Evolutionary conservation across 108 stramenopile genomes (phyloP).

Genomic region (Skeletonema costatum): DNA sequence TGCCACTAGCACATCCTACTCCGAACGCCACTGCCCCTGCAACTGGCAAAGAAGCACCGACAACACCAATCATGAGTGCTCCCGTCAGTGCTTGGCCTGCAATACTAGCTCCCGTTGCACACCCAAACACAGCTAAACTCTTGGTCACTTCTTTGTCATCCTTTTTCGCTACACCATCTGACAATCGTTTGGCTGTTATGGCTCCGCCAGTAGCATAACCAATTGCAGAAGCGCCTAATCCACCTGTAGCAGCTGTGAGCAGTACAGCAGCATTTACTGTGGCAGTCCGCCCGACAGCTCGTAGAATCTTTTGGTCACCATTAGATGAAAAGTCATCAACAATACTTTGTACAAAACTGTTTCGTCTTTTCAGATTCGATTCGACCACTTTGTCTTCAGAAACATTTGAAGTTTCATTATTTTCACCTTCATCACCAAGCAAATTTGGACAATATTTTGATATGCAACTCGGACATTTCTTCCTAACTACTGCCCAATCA

Average conservation of each 20-base stretch:
- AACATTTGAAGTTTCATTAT: neutral
- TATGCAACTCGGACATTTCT: constrained; percentile 45
- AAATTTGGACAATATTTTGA: constrained; percentile 33
- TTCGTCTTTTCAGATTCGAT: neutral
- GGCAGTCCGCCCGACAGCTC: constrained; percentile 37
- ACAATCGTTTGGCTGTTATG: constrained; percentile 38
- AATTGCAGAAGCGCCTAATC: constrained; percentile 1
- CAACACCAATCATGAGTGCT: constrained; percentile 26
- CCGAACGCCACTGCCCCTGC: constrained; percentile 31
- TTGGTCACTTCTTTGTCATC: constrained; percentile 39
- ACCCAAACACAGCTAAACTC: constrained; percentile 34
- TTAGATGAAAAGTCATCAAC: constrained; percentile 14
- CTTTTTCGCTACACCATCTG: constrained; percentile 11
- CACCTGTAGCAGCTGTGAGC: constrained; percentile 28
- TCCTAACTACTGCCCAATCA: constrained; percentile 35
- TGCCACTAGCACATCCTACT: constrained; percentile 33
- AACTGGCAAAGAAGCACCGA: constrained; percentile 32
- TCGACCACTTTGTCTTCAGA: neutral
- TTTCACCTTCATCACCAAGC: neutral
- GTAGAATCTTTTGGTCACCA: constrained; percentile 39
- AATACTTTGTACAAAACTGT: neutral
- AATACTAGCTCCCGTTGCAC: constrained; percentile 31
- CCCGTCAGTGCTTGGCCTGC: constrained; percentile 36
- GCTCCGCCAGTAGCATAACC: constrained; percentile 38
- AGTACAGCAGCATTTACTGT: constrained; percentile 36